Conservation (phyloP, 2,329 filamentous ascomycete species). For the Hyphodiscus sp. region DNA sequence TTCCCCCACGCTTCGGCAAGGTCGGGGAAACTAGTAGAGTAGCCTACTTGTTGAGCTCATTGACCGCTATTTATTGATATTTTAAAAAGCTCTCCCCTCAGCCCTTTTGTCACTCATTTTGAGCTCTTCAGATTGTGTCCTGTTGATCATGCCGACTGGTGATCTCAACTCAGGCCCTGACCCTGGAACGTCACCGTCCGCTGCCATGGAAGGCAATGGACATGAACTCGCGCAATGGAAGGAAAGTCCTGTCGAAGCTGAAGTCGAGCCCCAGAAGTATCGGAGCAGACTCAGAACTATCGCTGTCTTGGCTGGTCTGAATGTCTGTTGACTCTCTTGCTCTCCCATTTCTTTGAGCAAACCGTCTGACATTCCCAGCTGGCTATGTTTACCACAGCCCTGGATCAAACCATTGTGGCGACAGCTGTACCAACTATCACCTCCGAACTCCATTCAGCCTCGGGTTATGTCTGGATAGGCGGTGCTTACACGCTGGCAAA, state of each 20-base stretch:
- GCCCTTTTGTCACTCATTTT: neutral
- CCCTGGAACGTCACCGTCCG: neutral
- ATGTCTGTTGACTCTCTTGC: neutral
- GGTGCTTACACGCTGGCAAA: constrained; percentile 37
- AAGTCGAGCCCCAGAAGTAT: neutral
- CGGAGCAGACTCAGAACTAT: neutral
- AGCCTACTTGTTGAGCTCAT: too few relatives aligned
- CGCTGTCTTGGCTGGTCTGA: neutral
- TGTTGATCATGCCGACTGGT: neutral
- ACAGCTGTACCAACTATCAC: constrained; percentile 34
- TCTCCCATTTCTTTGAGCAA: neutral
- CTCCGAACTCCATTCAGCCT: constrained; percentile 34
- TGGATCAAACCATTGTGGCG: constrained; percentile 33
- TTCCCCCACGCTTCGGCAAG: too few relatives aligned
- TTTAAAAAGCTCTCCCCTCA: too few relatives aligned
- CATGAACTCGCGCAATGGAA: neutral
- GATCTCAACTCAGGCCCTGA: neutral
- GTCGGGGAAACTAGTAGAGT: too few relatives aligned
- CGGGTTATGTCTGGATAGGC: constrained; percentile 47
- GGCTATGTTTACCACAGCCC: constrained; percentile 21
- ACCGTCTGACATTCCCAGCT: neutral
- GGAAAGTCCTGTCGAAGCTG: neutral
- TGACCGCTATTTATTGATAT: too few relatives aligned
- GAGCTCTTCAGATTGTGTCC: neutral
- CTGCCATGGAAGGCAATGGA: neutral